These are phyloP conservation scores for Penicillium sp. DNA, from an alignment of 2,329 filamentous ascomycete genomes.

Conservation along the genomic window DNA sequence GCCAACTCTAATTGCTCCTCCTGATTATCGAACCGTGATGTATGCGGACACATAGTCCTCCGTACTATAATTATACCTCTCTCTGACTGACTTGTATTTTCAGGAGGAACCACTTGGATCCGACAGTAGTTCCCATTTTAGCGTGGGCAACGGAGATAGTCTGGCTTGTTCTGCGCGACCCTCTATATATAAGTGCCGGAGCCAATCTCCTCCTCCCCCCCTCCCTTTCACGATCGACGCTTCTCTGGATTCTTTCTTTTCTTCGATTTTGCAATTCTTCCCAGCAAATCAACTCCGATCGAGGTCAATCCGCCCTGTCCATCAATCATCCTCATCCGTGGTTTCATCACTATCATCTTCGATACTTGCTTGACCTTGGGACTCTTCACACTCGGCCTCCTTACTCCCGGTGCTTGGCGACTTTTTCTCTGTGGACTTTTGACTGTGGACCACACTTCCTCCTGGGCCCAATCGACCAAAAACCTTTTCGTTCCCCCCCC, in stretches of 20 bases:
- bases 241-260: neutral
- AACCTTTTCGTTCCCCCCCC: constrained; percentile 15
- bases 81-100: neutral
- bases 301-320: neutral
- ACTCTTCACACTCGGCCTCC: neutral
- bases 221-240: neutral
- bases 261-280: neutral
- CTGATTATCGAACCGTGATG: neutral
- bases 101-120: neutral
- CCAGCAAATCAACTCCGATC: neutral
- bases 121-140: neutral
- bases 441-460: constrained; percentile 13
- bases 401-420: constrained; percentile 5
- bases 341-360: neutral
- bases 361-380: neutral
- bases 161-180: neutral
- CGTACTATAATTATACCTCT: neutral
- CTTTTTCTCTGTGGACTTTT: neutral
- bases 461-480: constrained; percentile 6
- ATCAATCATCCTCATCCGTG: neutral
- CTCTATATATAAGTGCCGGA: constrained; percentile 5
- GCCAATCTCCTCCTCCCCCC: neutral
- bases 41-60: neutral
- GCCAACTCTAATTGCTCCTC: neutral
- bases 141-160: constrained; percentile 1